Base-by-base conservation (phyloP, 352 stramenopile genomes). In the Phytophthora lateralis region DNA sequence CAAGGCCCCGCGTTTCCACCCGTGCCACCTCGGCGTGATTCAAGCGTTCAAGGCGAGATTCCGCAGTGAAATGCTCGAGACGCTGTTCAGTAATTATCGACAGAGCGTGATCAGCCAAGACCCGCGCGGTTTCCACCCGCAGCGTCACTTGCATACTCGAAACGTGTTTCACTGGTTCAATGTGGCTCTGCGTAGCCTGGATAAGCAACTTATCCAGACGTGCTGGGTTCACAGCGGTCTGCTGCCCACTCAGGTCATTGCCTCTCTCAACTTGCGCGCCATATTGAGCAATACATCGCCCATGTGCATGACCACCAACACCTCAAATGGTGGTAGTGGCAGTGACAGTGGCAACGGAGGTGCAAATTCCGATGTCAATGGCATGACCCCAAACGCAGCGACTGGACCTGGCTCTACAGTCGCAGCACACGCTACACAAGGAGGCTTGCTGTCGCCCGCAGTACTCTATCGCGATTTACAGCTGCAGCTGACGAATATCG, bases 131-230 rank as follows among this genome's bases (percentile, higher is more conserved):
- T 89, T 89, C 49, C 75, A 84, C 18, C 49, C 57, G 4, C 55
- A 66, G 5, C 75, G 78, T 7, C 63, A 88, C 38, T 48, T 95
- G 53, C 82, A 95, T 52, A 86, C 82, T 21, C 76, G 82, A 32
- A 95, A 93, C 48, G 74, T 95, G n/a, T 90, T 95, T 52, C 82
- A 95, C 60, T 95, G 85, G 85, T 76, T 95, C 55, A 75, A 83
- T 51, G 72, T 93, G 32, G 82, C 85, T 44, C 63, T 95, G 11
- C 71, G 89, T 43, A 93, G 83, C 24, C 71, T 95, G 17, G 73
- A 90, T 50, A 82, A 78, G 30, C 68, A 82, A 8, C 52, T 91
- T 24, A 85, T 95, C 27, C 82, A 90, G 56, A 78, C 66, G 35
- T 89, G 80, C 58, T 95, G 85, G 85, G 67, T 92, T 0, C 73